phyloP scores from a whole-genome alignment of 2,329 filamentous ascomycete species.

The Penicillium sp. region DNA sequence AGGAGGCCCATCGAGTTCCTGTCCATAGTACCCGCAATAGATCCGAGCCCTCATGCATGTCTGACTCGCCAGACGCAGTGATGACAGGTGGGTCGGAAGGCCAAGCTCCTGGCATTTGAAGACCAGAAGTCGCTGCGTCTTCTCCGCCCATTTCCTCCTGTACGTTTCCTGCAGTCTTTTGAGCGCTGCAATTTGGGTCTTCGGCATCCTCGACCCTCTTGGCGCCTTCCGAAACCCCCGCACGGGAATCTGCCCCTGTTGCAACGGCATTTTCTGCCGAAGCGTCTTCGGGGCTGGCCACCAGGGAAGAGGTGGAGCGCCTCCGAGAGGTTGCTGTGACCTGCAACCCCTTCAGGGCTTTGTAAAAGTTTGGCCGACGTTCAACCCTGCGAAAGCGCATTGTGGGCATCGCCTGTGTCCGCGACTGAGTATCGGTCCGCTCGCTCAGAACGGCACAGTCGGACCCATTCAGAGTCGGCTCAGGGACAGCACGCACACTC shows the following conservation, averaged over 20 bases:
- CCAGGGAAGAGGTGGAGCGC: not conserved
- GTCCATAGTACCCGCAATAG: not conserved
- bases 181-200: not conserved
- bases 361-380: too few relatives aligned
- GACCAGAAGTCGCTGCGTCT: not conserved
- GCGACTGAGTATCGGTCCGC: not conserved
- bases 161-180: not conserved
- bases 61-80: not conserved
- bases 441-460: too few relatives aligned
- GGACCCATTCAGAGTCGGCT: too few relatives aligned
- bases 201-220: not conserved
- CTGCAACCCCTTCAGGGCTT: not conserved
- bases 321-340: not conserved
- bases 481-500: too few relatives aligned
- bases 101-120: not conserved
- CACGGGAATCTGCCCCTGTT: slow-evolving; percentile 5
- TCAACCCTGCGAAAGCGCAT: not conserved
- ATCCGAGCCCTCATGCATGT: not conserved
- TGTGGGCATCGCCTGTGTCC: not conserved
- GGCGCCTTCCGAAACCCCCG: slow-evolving; percentile 4
- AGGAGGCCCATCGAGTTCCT: not conserved
- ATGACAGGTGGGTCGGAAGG: not conserved
- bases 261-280: not conserved
- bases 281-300: slow-evolving; percentile 1
- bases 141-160: not conserved